Evolutionary conservation across 176 grass and related monocot species (phyloP).

Genomic region (Aegilops tauschii): DNA sequence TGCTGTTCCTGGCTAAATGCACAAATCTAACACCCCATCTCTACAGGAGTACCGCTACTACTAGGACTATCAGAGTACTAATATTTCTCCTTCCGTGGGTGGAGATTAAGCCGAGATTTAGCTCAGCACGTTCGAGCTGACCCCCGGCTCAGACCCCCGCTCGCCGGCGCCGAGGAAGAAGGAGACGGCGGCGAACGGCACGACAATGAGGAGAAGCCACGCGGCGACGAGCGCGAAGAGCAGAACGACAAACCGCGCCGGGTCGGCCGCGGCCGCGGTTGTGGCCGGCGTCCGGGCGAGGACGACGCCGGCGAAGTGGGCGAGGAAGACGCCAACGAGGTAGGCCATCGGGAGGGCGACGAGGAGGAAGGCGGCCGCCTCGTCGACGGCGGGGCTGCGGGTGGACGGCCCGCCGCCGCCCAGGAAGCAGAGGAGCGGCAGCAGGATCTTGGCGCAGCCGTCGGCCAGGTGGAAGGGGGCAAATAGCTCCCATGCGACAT

Average conservation of each 20-base stretch:
- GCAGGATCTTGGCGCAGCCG: neutral
- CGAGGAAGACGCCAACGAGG: neutral
- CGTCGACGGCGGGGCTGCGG: neutral
- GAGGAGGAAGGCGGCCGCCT: neutral
- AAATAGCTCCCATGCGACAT: too few species aligned
- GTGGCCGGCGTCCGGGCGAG: neutral
- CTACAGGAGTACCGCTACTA: neutral
- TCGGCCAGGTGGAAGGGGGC: neutral
- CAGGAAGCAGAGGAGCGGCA: neutral
- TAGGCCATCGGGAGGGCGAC: neutral
- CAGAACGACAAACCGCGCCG: neutral
- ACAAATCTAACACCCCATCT: neutral
- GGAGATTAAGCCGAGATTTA: neutral
- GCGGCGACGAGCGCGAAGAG: neutral
- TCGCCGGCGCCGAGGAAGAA: neutral
- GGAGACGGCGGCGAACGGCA: neutral
- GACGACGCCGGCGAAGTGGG: neutral
- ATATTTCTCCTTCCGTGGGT: neutral
- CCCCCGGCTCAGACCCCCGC: neutral
- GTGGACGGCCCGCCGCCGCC: neutral
- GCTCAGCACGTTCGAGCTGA: neutral
- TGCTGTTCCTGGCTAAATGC: neutral
- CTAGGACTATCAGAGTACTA: neutral
- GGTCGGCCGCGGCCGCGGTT: neutral
- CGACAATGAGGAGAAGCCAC: neutral